phyloP scores from a whole-genome alignment of 345 rosid species.

The Anacardium occidentale region DNA sequence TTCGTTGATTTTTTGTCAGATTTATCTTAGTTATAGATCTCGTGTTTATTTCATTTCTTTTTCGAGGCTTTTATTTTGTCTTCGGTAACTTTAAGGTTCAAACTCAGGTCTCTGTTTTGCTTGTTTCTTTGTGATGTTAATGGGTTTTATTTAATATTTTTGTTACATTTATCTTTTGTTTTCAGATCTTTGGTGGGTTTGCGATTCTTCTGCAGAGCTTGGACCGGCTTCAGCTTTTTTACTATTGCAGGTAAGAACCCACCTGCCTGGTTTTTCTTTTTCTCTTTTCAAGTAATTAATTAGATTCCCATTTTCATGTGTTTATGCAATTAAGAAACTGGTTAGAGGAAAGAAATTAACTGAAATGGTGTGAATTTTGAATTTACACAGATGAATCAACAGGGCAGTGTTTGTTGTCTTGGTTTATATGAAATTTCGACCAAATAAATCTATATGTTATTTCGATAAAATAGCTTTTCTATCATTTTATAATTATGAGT shows the following conservation, averaged over 20 bases:
- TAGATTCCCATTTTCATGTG: background rate
- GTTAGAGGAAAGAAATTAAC: background rate
- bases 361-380: background rate
- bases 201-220: background rate
- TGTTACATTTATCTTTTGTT: conserved; percentile 1
- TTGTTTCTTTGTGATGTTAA: background rate
- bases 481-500: background rate
- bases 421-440: background rate
- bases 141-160: background rate
- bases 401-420: background rate
- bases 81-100: background rate
- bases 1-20: no score
- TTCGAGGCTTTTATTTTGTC: background rate
- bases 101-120: background rate
- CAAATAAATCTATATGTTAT: background rate
- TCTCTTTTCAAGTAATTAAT: no score
- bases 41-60: background rate
- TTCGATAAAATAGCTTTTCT: background rate
- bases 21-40: background rate
- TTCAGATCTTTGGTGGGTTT: conserved; percentile 16
- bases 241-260: background rate
- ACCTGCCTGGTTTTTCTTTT: background rate
- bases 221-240: background rate
- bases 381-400: background rate
- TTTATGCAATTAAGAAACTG: no score